Evolutionary conservation across 2,329 filamentous ascomycete species (phyloP).

Genomic region (Penicillium sumatraense): DNA sequence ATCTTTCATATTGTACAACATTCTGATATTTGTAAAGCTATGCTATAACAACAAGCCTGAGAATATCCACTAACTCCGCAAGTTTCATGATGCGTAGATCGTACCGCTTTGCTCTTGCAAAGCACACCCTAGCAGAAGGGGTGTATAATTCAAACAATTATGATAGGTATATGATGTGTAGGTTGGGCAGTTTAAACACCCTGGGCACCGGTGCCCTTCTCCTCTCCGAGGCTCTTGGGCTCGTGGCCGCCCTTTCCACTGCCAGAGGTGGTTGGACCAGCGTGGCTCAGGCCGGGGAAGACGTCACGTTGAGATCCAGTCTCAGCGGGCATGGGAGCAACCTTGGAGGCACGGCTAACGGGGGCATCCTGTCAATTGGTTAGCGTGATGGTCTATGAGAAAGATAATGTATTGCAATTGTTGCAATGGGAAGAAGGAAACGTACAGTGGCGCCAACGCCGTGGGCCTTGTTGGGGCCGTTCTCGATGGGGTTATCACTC

Average conservation of each 20-base stretch:
- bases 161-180: neutral
- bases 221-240: constrained; percentile 38
- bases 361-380: constrained; percentile 28
- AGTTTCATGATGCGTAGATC: constrained; percentile 15
- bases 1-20: neutral
- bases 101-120: constrained; percentile 1
- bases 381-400: constrained; percentile 1
- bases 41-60: constrained; percentile 2
- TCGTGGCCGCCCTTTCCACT: constrained; percentile 46
- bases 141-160: neutral
- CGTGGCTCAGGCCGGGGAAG: constrained; percentile 29
- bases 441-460: constrained; percentile 38
- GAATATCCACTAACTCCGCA: constrained; percentile 12
- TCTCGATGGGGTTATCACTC: constrained; percentile 45
- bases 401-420: neutral
- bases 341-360: constrained; percentile 37
- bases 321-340: constrained; percentile 41
- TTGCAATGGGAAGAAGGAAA: neutral
- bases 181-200: constrained; percentile 4
- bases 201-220: constrained; percentile 38
- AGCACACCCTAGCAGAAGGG: constrained; percentile 5
- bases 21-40: constrained; percentile 8
- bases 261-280: constrained; percentile 28
- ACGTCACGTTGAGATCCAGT: constrained; percentile 32
- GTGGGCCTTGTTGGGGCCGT: constrained; percentile 39